Conservation (phyloP, 257 asterid genomes). For the Solanum chiquidenum region DNA sequence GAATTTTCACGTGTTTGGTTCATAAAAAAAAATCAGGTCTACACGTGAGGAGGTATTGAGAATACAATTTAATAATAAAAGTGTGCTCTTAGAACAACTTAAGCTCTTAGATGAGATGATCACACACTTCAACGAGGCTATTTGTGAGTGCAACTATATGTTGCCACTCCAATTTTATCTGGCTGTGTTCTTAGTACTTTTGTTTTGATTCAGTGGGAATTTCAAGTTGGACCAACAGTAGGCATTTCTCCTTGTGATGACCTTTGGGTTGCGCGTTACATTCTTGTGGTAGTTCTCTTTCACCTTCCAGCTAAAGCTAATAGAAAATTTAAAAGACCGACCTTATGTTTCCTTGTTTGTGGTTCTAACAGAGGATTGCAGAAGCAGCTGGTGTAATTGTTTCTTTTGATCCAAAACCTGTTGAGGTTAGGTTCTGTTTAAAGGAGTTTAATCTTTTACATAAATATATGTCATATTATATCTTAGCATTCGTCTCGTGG, state of each 20-base stretch:
- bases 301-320: background rate
- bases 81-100: too few relatives aligned
- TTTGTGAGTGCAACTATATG: too few relatives aligned
- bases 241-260: conserved; percentile 81
- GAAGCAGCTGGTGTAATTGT: conserved; percentile 75
- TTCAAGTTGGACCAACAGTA: conserved; percentile 86
- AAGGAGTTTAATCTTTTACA: background rate
- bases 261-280: conserved; percentile 84
- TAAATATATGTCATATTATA: background rate
- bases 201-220: conserved; percentile 57
- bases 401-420: conserved; percentile 85
- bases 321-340: background rate
- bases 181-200: background rate
- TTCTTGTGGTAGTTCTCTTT: conserved; percentile 48
- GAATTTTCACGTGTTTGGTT: too few relatives aligned
- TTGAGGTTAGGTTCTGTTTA: conserved; percentile 28
- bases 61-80: too few relatives aligned
- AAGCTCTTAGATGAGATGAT: too few relatives aligned
- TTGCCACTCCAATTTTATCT: too few relatives aligned
- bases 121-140: too few relatives aligned
- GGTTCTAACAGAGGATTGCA: conserved; percentile 58
- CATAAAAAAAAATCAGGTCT: too few relatives aligned
- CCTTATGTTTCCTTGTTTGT: background rate
- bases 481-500: background rate
- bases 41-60: too few relatives aligned